A percentile compares a stretch with the other conserved stretches of the same genome.
Conservation (phyloP, 257 asterid genomes). For the Jasminum sambac region DNA sequence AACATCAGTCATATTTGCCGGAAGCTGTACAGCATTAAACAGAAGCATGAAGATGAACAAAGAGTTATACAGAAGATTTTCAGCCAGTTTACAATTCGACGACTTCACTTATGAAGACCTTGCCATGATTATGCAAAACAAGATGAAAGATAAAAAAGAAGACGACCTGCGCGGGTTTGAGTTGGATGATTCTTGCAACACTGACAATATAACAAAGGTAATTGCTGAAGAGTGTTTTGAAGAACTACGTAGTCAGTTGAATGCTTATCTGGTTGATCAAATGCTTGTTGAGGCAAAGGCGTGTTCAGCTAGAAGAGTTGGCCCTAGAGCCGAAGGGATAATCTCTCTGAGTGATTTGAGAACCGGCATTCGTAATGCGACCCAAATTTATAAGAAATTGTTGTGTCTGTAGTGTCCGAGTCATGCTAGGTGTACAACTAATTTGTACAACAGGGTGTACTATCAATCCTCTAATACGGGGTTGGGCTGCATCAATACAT, state of each 20-base stretch:
- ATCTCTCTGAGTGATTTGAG: constrained; percentile 36
- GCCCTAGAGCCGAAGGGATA: constrained; percentile 20
- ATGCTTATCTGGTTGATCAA: constrained; percentile 51
- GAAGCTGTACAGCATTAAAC: constrained; percentile 38
- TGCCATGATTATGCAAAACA: constrained; percentile 39
- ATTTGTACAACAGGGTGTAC: no score
- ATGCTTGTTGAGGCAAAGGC: constrained; percentile 45
- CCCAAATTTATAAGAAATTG: constrained; percentile 37
- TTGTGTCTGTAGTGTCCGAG: constrained; percentile 29
- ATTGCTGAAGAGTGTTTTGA: constrained; percentile 31
- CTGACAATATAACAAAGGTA: constrained; percentile 19
- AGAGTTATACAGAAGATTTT: constrained; percentile 41
- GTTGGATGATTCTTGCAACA: constrained; percentile 43
- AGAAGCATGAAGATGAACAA: constrained; percentile 39
- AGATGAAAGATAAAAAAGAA: constrained; percentile 34
- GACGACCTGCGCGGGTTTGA: constrained; percentile 31
- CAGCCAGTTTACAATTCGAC: constrained; percentile 42
- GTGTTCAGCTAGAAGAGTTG: constrained; percentile 19
- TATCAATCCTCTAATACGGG: no score
- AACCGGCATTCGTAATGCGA: constrained; percentile 37
- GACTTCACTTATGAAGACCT: constrained; percentile 52
- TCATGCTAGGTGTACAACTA: no score
- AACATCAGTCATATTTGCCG: constrained; percentile 38
- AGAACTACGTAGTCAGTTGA: constrained; percentile 33
- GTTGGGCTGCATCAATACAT: no score